phyloP scores from a whole-genome alignment of 768 basidiomycete species.

The Boletales sp. region DNA sequence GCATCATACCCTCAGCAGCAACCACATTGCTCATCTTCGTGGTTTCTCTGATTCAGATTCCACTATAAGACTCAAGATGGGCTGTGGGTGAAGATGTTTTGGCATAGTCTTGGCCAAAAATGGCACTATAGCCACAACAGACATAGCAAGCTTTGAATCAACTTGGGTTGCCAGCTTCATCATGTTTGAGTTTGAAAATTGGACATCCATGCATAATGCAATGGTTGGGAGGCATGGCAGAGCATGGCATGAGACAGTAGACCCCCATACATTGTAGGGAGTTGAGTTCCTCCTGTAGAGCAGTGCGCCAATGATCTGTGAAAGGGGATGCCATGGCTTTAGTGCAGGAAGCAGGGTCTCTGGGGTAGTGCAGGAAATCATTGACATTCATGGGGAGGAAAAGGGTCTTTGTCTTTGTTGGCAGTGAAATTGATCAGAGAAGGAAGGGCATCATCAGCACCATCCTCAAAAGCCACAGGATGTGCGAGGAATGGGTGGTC shows the following conservation, averaged over 20 bases:
- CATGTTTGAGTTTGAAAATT: conserved; percentile 29
- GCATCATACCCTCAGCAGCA: too few relatives aligned
- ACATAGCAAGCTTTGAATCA: conserved; percentile 39
- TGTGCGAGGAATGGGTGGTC: too few relatives aligned
- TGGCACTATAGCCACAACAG: conserved; percentile 40
- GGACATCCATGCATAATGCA: conserved; percentile 22
- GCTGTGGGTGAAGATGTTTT: conserved; percentile 41
- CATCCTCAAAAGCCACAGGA: too few relatives aligned
- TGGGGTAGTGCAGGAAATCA: background rate
- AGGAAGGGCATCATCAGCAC: too few relatives aligned
- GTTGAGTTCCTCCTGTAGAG: conserved; percentile 19
- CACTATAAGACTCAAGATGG: conserved; percentile 38
- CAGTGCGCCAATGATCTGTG: too few relatives aligned
- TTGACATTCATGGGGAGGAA: background rate
- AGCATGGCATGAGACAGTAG: conserved; percentile 17
- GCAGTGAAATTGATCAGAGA: too few relatives aligned
- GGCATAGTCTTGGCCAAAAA: conserved; percentile 40
- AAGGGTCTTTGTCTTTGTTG: too few relatives aligned
- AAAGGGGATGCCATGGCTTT: conserved; percentile 17
- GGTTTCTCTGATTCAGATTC: too few relatives aligned
- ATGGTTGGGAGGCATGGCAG: conserved; percentile 15
- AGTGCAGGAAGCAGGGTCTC: conserved; percentile 14
- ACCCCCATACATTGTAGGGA: conserved; percentile 5
- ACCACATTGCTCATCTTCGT: too few relatives aligned
- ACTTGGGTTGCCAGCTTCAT: conserved; percentile 9